Conservation (phyloP, 768 basidiomycete species). For the Boletus speciosus region DNA sequence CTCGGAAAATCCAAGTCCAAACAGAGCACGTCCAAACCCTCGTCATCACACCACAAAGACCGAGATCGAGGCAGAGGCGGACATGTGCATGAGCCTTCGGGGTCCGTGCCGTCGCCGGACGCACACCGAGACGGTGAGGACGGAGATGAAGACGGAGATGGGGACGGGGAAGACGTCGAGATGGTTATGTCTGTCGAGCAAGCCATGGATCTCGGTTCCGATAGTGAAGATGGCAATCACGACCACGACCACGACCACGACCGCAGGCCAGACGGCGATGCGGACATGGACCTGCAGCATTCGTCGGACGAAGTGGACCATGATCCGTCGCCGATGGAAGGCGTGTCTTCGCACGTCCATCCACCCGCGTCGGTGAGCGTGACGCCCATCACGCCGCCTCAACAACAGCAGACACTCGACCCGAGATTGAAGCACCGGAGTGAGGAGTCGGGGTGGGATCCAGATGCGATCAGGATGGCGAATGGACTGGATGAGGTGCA, state of each 20-base stretch:
- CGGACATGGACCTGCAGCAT: constrained; percentile 23
- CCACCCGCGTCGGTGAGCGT: constrained; percentile 27
- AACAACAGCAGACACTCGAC: constrained; percentile 20
- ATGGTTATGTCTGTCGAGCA: constrained; percentile 42
- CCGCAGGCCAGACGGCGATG: constrained; percentile 7
- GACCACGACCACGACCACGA: constrained; percentile 10
- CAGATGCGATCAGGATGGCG: constrained; percentile 14
- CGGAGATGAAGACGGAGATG: constrained; percentile 3
- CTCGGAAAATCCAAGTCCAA: constrained; percentile 44
- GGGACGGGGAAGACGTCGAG: constrained; percentile 24
- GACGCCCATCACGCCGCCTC: constrained; percentile 32
- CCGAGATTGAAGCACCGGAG: constrained; percentile 30
- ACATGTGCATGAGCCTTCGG: constrained; percentile 7
- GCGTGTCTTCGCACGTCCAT: constrained; percentile 27
- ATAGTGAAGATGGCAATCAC: constrained; percentile 29
- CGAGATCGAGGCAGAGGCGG: constrained; percentile 5
- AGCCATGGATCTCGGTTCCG: constrained; percentile 43
- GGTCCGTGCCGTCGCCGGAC: constrained; percentile 11
- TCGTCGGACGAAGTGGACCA: constrained; percentile 28
- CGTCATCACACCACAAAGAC: constrained; percentile 10
- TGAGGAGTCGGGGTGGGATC: constrained; percentile 29
- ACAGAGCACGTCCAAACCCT: constrained; percentile 15
- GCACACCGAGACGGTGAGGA: constrained; percentile 8
- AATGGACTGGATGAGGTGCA: constrained; percentile 19
- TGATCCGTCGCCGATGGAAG: constrained; percentile 34